Evolutionary conservation across 176 grass and related monocot genomes (phyloP).

Genomic region (Paspalum vaginatum): DNA sequence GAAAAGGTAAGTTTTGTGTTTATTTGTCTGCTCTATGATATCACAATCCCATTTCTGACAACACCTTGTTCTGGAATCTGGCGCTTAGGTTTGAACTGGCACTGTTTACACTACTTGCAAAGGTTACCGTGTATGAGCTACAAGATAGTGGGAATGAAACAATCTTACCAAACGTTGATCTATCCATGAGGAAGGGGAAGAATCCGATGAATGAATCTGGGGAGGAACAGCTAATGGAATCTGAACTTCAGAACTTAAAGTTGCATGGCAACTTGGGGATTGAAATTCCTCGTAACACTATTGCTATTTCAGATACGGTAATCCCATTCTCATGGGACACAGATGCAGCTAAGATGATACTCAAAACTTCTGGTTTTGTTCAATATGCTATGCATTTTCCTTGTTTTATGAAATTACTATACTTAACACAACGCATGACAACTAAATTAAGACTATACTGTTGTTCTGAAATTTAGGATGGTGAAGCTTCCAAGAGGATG

Average conservation of each 20-base stretch:
- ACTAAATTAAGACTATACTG: slow-evolving; percentile 33
- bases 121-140: slow-evolving; percentile 61
- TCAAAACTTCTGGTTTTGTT: slow-evolving; percentile 18
- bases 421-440: slow-evolving; percentile 27
- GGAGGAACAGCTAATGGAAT: slow-evolving; percentile 50
- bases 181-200: slow-evolving; percentile 56
- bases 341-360: slow-evolving; percentile 26
- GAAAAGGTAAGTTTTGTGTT: slow-evolving; percentile 73
- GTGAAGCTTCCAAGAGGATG: slow-evolving; percentile 54
- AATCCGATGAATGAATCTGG: slow-evolving; percentile 45
- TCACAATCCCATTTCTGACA: slow-evolving; percentile 30
- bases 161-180: slow-evolving; percentile 35
- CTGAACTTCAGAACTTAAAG: slow-evolving; percentile 70
- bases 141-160: slow-evolving; percentile 54
- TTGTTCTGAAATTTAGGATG: slow-evolving; percentile 55
- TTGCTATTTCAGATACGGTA: slow-evolving; percentile 54
- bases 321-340: slow-evolving; percentile 42
- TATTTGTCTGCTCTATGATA: slow-evolving; percentile 23
- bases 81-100: slow-evolving; percentile 94
- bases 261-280: slow-evolving; percentile 56
- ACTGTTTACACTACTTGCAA: slow-evolving; percentile 81
- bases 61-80: slow-evolving; percentile 31
- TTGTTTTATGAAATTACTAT: slow-evolving; percentile 15
- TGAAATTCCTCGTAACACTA: slow-evolving; percentile 56
- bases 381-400: slow-evolving; percentile 24